These are phyloP conservation scores for Cyamopsis tetragonoloba DNA, from an alignment of 306 rosid species.

Conservation along the genomic window DNA sequence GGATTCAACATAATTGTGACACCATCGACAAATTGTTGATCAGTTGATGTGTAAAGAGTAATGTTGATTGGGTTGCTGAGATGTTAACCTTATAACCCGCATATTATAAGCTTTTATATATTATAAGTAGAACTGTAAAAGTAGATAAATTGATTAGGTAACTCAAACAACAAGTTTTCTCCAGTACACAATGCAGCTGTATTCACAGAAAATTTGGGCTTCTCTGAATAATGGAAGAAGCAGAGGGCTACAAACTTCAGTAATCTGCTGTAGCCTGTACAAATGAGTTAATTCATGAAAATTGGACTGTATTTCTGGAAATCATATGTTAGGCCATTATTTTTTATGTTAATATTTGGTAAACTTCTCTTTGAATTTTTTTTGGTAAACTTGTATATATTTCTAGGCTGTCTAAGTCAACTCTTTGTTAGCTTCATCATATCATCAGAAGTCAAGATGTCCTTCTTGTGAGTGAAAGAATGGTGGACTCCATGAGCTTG, in stretches of 20 bases:
- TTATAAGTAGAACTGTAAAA: no score
- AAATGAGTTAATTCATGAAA: constrained; percentile 12
- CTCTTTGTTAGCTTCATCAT: constrained; percentile 22
- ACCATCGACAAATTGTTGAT: not conserved
- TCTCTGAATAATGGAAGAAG: not conserved
- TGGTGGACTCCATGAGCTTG: constrained; percentile 92
- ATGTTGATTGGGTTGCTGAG: not conserved
- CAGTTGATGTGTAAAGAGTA: not conserved
- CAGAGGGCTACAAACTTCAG: not conserved
- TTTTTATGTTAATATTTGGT: constrained; percentile 1
- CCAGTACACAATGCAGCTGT: not conserved
- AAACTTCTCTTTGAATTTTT: no score
- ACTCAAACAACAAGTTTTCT: not conserved
- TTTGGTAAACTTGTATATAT: constrained; percentile 10
- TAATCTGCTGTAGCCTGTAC: constrained; percentile 1
- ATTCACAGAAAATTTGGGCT: not conserved
- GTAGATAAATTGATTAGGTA: not conserved
- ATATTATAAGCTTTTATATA: not conserved
- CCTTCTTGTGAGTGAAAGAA: constrained; percentile 77
- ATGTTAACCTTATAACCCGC: not conserved
- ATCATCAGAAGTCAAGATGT: constrained; percentile 19
- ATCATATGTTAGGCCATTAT: not conserved
- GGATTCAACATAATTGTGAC: not conserved
- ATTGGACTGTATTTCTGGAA: constrained; percentile 8
- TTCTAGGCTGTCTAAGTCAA: constrained; percentile 17